Evolutionary conservation across 176 grass and related monocot genomes (phyloP).

Genomic region (Elymus sibiricus): DNA sequence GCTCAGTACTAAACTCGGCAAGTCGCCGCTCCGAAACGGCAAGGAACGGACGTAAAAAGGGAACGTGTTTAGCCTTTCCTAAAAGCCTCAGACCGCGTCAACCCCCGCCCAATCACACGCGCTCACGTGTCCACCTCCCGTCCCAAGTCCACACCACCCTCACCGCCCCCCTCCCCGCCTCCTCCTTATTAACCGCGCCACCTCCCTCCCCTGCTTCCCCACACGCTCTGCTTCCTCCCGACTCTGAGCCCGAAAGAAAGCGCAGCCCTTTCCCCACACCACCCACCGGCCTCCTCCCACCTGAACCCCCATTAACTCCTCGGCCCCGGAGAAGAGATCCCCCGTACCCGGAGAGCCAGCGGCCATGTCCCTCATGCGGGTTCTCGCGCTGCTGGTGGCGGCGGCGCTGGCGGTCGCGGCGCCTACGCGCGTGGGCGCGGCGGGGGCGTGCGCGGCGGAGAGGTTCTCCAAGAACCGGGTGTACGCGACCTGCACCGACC

Average conservation of each 20-base stretch:
- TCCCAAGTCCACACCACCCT: not conserved
- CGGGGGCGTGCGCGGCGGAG: conserved; percentile 33
- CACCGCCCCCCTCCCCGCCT: not conserved
- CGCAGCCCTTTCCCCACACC: not conserved
- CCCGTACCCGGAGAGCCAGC: not conserved
- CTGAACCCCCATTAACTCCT: not conserved
- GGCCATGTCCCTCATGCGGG: conserved; percentile 5
- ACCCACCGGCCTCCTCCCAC: not conserved
- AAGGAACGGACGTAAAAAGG: not conserved
- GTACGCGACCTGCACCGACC: conserved; percentile 54
- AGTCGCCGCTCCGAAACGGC: not conserved
- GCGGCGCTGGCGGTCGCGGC: not conserved
- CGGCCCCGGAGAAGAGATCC: not conserved
- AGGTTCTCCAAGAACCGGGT: conserved; percentile 39
- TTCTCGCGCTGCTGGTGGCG: not conserved
- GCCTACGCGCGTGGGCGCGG: not conserved
- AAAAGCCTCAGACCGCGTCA: conserved; percentile 11
- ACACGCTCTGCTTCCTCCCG: not conserved
- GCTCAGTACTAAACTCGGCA: not conserved
- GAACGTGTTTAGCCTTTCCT: not conserved
- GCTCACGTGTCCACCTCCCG: not conserved
- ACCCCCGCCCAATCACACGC: not conserved
- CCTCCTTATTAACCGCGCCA: conserved; percentile 35
- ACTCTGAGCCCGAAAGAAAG: not conserved
- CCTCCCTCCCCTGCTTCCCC: not conserved